Base-by-base conservation (phyloP, 768 basidiomycete genomes). In the Phlebiopsis gigantea region DNA sequence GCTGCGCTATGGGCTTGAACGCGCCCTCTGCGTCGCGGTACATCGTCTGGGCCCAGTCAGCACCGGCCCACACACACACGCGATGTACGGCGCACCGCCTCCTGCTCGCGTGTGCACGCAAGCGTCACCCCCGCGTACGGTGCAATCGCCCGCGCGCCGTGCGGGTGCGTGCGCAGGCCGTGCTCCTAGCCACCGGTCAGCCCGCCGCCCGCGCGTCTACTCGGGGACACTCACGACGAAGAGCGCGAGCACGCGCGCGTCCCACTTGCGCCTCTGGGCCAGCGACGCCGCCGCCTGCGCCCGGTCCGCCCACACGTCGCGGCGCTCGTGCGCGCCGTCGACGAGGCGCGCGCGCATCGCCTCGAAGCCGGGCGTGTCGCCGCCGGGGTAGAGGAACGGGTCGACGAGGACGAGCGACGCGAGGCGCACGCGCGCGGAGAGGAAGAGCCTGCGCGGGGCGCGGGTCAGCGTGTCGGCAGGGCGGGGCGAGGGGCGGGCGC, bases 51-150 rank as follows among this genome's bases (percentile, higher is more conserved):
- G 26, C 24, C 29, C 31, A 54, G 17, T 46, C 39, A 17, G 5
- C 47, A 56, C 56, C 30, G 44, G 19, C 17, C 44, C 55, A 46
- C 6, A 15, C 26, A 19, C 44, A 55, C 21, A 15, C 31, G 29
- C 53, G 10, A 30, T 15, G 7, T 28, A 14, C 10, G 17, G 70
- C 79, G 56, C 60, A 85, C 84, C 48, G 74, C 76, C 71, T 88
- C 86, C 64, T 88, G 82, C 43, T 84, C 75, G 21, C 79, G 77
- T 0, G 77, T 79, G 61, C 86, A 88, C 6, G 80, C 79, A 2
- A 87, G 68, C 1, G 77, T 77, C 41, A 83, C 73, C 1, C 75
- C 73, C 14, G 62, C 25, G 58, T 74, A 76, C n/a, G 71, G 68
- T 15, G 69, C 26, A 26, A 34, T 5, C 5, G 7, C 66, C 15